Conservation (phyloP, 176 grass and related monocot genomes). For the Aegilops umbellulata region DNA sequence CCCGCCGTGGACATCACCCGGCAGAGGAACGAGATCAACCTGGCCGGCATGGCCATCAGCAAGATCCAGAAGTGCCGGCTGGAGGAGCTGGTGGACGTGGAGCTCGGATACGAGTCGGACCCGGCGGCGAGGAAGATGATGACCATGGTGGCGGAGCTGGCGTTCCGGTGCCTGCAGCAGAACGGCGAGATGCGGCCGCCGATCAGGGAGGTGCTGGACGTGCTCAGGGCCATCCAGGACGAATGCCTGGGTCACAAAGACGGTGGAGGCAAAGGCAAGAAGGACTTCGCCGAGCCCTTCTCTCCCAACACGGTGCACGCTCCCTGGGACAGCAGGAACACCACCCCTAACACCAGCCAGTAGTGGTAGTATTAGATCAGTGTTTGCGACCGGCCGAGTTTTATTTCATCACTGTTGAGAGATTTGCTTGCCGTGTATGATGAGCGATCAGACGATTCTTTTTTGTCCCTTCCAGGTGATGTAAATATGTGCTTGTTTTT, state of each 20-base stretch:
- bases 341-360: slow-evolving; percentile 66
- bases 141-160: slow-evolving; percentile 86
- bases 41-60: slow-evolving; percentile 79
- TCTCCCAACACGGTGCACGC: slow-evolving; percentile 63
- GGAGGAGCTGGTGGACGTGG: slow-evolving; percentile 68
- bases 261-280: slow-evolving; percentile 42
- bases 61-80: slow-evolving; percentile 71
- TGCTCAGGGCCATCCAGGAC: slow-evolving; percentile 50
- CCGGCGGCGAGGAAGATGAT: slow-evolving; percentile 64
- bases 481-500: slow-evolving; percentile 35
- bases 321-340: slow-evolving; percentile 56
- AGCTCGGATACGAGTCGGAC: slow-evolving; percentile 60
- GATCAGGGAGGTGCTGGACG: slow-evolving; percentile 76
- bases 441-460: neutral
- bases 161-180: slow-evolving; percentile 89
- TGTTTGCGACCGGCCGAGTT: neutral
- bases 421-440: neutral
- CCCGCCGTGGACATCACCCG: slow-evolving; percentile 75
- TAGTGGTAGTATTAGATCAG: slow-evolving; percentile 9
- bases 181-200: slow-evolving; percentile 88
- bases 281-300: slow-evolving; percentile 20
- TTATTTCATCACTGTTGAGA: neutral
- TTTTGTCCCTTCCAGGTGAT: slow-evolving; percentile 14
- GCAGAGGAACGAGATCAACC: slow-evolving; percentile 75
- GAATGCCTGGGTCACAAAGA: slow-evolving; percentile 24